phyloP scores from a whole-genome alignment of 768 basidiomycete genomes.

The Boletus pseudopeckii region DNA sequence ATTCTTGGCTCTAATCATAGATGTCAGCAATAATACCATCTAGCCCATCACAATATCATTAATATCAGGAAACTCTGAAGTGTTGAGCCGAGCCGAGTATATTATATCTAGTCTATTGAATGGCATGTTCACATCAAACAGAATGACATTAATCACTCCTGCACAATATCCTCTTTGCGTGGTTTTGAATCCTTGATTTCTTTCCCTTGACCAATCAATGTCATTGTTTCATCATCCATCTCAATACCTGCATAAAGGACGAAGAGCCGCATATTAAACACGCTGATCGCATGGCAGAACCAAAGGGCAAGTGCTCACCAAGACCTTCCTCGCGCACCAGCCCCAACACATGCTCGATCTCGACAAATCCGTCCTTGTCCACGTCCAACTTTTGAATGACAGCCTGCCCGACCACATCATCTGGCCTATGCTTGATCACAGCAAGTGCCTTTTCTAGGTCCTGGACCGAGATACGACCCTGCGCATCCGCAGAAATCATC shows the following conservation, averaged over 20 bases:
- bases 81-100: not conserved
- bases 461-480: constrained; percentile 84
- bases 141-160: constrained; percentile 43
- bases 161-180: constrained; percentile 95
- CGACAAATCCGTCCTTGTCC: constrained; percentile 93
- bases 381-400: constrained; percentile 93
- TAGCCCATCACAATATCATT: not conserved
- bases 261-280: not conserved
- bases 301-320: constrained; percentile 40
- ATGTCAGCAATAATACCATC: not conserved
- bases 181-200: constrained; percentile 78
- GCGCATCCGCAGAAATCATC: constrained; percentile 79
- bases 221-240: constrained; percentile 80
- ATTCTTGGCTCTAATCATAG: too few relatives aligned
- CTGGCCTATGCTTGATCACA: constrained; percentile 91
- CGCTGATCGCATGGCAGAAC: not conserved
- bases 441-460: constrained; percentile 89
- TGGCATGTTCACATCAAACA: constrained; percentile 15
- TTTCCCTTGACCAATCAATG: constrained; percentile 76
- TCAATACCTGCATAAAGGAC: constrained; percentile 57
- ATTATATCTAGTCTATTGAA: constrained; percentile 12
- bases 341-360: constrained; percentile 90
- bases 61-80: not conserved
- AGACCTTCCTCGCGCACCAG: constrained; percentile 86
- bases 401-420: constrained; percentile 81